Evolutionary conservation across 257 asterid species (phyloP).

Genomic region (Primulina tabacum): DNA sequence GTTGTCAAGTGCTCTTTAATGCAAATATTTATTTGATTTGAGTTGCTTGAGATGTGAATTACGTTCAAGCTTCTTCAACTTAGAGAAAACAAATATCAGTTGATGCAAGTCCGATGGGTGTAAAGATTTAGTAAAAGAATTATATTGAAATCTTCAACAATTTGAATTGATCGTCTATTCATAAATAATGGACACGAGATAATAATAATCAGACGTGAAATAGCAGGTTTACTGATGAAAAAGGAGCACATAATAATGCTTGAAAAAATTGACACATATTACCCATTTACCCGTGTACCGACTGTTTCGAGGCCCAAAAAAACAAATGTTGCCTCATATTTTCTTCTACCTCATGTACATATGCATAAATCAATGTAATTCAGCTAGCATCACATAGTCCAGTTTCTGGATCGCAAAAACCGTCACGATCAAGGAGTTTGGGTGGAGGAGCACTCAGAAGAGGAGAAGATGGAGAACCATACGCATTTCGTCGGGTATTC

Average conservation of each 20-base stretch:
- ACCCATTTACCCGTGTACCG: background rate
- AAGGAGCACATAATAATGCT: no score
- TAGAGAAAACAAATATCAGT: background rate
- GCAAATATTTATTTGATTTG: background rate
- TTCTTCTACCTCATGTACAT: background rate
- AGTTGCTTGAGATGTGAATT: background rate
- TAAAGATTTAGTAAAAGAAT: no score
- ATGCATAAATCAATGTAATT: background rate
- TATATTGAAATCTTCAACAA: background rate
- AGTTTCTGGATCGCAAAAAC: slow-evolving; percentile 73
- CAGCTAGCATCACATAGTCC: slow-evolving; percentile 77
- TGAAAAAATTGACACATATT: background rate
- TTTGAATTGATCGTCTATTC: background rate
- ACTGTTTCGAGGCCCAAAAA: background rate
- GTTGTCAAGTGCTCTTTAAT: background rate
- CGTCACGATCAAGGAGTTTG: slow-evolving; percentile 85
- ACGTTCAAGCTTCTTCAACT: background rate
- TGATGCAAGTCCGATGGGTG: background rate
- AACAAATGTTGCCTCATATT: background rate
- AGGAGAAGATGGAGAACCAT: slow-evolving; percentile 94
- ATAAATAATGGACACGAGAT: background rate
- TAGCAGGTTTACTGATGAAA: background rate
- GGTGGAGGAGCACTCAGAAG: slow-evolving; percentile 87
- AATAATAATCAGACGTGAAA: background rate
- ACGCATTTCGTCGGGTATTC: slow-evolving; percentile 78